A percentile compares a stretch with the other conserved stretches of the same genome.
These are phyloP conservation scores for Begonia peltatifolia DNA, from an alignment of 306 rosid species.

Conservation along the genomic window DNA sequence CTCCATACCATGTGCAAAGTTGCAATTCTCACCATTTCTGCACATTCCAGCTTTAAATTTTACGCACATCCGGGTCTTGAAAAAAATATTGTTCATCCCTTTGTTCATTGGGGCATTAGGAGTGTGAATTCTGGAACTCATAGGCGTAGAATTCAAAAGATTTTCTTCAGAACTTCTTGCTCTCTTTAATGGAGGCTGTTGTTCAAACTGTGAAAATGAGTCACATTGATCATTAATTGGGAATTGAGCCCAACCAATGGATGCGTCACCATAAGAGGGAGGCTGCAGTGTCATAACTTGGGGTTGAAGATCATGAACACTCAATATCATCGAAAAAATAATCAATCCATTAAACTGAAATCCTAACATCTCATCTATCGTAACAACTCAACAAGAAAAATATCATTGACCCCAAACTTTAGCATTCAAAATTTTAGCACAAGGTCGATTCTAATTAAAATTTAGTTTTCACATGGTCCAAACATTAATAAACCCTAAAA, in stretches of 20 bases:
- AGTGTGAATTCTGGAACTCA: constrained; percentile 22
- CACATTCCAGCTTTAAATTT: constrained; percentile 58
- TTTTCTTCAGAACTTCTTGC: constrained; percentile 39
- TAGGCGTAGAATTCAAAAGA: constrained; percentile 17
- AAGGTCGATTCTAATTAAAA: too few species aligned
- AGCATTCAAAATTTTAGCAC: too few species aligned
- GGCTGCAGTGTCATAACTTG: constrained; percentile 28
- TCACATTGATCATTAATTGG: constrained; percentile 29
- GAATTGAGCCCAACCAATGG: constrained; percentile 43
- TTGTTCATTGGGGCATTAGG: constrained; percentile 29
- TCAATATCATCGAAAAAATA: constrained; percentile 22
- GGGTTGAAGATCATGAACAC: constrained; percentile 36
- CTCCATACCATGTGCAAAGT: constrained; percentile 83
- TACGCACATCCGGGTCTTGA: constrained; percentile 76
- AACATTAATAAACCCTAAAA: too few species aligned
- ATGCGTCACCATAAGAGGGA: constrained; percentile 29
- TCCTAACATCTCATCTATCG: too few species aligned
- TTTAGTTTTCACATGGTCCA: too few species aligned
- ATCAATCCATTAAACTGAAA: neutral
- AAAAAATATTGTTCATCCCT: constrained; percentile 57
- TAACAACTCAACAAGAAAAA: too few species aligned
- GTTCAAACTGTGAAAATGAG: constrained; percentile 26
- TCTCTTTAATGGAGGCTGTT: constrained; percentile 36
- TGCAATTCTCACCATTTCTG: constrained; percentile 74
- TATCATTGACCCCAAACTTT: too few species aligned